phyloP scores from a whole-genome alignment of 768 basidiomycete genomes.

The Trichaptum fuscoviolaceum region DNA sequence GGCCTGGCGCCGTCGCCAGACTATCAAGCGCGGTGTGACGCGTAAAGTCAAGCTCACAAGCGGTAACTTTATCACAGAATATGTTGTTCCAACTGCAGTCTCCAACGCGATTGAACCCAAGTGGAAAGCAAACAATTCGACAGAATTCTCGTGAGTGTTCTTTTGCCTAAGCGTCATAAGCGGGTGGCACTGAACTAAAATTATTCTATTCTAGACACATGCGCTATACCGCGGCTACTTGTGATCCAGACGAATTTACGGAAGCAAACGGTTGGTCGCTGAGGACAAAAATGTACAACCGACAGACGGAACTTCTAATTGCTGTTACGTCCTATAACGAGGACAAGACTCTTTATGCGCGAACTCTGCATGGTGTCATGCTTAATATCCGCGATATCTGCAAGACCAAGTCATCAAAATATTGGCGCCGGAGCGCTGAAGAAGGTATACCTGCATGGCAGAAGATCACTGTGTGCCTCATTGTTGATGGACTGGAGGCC shows the following conservation, averaged over 20 bases:
- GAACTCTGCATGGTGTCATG: conserved; percentile 95
- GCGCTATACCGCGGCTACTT: conserved; percentile 90
- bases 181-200: conserved; percentile 3
- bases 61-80: conserved; percentile 90
- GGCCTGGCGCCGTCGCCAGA: conserved; percentile 70
- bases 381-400: conserved; percentile 96
- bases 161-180: neutral
- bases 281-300: conserved; percentile 78
- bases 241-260: conserved; percentile 85
- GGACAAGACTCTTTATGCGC: conserved; percentile 86
- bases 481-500: conserved; percentile 87
- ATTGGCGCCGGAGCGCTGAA: conserved; percentile 78
- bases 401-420: conserved; percentile 92
- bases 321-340: conserved; percentile 94
- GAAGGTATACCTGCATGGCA: conserved; percentile 88
- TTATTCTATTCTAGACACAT: conserved; percentile 54
- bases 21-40: conserved; percentile 90
- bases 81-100: conserved; percentile 81
- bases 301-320: conserved; percentile 89
- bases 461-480: conserved; percentile 82
- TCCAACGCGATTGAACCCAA: conserved; percentile 77
- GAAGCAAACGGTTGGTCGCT: conserved; percentile 80
- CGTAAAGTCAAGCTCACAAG: conserved; percentile 90
- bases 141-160: conserved; percentile 80
- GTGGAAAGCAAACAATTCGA: conserved; percentile 66